phyloP scores from a whole-genome alignment of 2,329 filamentous ascomycete species.

The Hirsutella thompsonii region DNA sequence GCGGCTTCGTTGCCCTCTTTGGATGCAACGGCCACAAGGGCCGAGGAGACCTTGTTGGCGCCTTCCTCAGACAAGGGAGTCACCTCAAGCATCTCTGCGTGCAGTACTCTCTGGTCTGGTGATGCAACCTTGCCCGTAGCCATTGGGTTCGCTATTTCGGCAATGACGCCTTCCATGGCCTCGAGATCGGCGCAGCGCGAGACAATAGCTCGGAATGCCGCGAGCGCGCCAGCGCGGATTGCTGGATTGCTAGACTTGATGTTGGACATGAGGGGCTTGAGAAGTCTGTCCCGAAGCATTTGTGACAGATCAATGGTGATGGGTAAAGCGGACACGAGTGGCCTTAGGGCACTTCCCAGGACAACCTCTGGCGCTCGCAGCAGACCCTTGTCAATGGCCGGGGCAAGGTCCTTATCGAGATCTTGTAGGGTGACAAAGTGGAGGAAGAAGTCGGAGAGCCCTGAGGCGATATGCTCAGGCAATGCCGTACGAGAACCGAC shows the following conservation, averaged over 20 bases:
- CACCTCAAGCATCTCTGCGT: constrained; percentile 66
- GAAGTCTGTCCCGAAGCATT: constrained; percentile 54
- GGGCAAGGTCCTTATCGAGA: constrained; percentile 61
- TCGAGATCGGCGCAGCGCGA: constrained; percentile 42
- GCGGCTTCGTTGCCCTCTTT: constrained; percentile 88
- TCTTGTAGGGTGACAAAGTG: constrained; percentile 64
- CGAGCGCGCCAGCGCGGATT: constrained; percentile 64
- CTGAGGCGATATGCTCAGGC: constrained; percentile 57
- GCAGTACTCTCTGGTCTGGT: constrained; percentile 70
- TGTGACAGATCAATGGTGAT: constrained; percentile 63
- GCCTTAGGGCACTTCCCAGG: constrained; percentile 63
- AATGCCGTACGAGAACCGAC: constrained; percentile 64
- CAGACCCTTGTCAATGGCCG: constrained; percentile 77
- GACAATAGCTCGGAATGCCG: constrained; percentile 61
- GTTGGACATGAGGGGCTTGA: constrained; percentile 82
- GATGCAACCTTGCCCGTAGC: constrained; percentile 75
- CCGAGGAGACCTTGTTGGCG: constrained; percentile 52
- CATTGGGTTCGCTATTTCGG: constrained; percentile 67
- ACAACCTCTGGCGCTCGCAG: constrained; percentile 84
- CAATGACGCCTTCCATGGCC: constrained; percentile 52
- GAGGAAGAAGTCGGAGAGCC: constrained; percentile 70
- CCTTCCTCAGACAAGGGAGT: constrained; percentile 47
- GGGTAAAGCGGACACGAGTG: constrained; percentile 60
- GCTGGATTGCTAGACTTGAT: constrained; percentile 76
- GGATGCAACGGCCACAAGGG: constrained; percentile 53